Conservation (phyloP, 2,329 filamentous ascomycete species). For the Chrysoporthe austroafricana region DNA sequence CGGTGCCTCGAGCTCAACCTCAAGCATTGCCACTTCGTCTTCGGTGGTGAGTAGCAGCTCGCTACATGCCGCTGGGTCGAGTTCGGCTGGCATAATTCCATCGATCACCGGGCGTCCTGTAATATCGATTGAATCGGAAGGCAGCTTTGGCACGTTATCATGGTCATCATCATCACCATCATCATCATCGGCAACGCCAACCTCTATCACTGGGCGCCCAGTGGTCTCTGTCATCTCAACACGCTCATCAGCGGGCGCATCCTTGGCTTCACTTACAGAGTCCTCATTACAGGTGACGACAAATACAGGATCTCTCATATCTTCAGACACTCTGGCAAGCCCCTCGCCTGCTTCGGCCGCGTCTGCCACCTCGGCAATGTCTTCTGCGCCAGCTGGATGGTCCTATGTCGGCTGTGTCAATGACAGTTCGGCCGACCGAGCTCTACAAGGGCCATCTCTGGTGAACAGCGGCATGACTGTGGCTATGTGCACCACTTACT, state of each 20-base stretch:
- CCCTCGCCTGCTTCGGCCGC: neutral
- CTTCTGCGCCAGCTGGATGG: conserved; percentile 7
- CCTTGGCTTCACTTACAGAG: neutral
- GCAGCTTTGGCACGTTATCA: neutral
- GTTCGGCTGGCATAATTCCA: neutral
- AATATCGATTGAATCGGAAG: neutral
- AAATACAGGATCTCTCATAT: neutral
- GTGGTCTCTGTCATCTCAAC: neutral
- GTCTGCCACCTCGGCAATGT: neutral
- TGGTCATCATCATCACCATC: neutral
- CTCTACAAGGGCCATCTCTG: conserved; percentile 29
- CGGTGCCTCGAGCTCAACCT: neutral
- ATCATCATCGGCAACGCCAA: neutral
- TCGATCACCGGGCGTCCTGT: neutral
- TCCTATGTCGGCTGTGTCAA: conserved; percentile 25
- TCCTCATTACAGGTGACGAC: neutral
- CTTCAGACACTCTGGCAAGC: neutral
- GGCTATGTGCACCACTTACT: conserved; percentile 27
- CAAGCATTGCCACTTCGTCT: neutral
- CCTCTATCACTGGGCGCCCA: neutral
- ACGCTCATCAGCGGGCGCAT: neutral
- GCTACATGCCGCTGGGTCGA: neutral
- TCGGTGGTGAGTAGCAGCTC: too few relatives aligned
- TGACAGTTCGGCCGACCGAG: conserved; percentile 27
- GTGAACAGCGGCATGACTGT: conserved; percentile 28